A percentile compares a stretch with the other conserved stretches of the same genome.
phyloP scores from a whole-genome alignment of 225 moss, liverwort and hornwort species.

The Pseudoscleropodium purum region DNA sequence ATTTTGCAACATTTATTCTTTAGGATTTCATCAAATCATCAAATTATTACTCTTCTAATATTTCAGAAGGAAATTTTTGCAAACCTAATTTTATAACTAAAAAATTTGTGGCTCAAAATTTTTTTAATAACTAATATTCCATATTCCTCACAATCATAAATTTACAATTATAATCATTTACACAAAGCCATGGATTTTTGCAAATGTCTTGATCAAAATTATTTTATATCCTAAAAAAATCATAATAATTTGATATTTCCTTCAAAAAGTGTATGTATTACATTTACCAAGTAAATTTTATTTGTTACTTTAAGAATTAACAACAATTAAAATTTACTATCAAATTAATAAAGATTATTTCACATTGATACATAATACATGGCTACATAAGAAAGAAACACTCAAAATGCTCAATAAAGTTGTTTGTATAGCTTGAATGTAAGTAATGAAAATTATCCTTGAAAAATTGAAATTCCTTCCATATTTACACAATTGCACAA shows the following conservation, averaged over 20 bases:
- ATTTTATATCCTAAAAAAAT: too few relatives aligned
- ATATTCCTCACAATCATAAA: neutral
- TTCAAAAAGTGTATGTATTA: too few relatives aligned
- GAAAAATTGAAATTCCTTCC: fast-evolving
- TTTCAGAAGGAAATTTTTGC: neutral
- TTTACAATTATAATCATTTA: neutral
- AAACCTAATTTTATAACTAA: neutral
- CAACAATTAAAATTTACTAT: too few relatives aligned
- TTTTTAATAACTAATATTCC: neutral
- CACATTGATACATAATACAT: fast-evolving
- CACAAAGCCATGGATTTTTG: too few relatives aligned
- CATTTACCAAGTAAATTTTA: too few relatives aligned
- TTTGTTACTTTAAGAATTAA: neutral
- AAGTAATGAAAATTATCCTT: fast-evolving
- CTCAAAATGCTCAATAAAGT: neutral
- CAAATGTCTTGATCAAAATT: neutral
- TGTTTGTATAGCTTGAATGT: neutral
- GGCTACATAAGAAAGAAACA: neutral
- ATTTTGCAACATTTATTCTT: neutral
- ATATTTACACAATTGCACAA: too few relatives aligned
- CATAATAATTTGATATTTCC: too few relatives aligned
- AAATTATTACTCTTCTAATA: neutral
- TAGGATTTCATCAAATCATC: neutral
- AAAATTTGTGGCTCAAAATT: fast-evolving
- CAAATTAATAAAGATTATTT: too few relatives aligned